Base-by-base conservation (phyloP, 2,329 filamentous ascomycete genomes). In the Ophioceras dolichostomum region DNA sequence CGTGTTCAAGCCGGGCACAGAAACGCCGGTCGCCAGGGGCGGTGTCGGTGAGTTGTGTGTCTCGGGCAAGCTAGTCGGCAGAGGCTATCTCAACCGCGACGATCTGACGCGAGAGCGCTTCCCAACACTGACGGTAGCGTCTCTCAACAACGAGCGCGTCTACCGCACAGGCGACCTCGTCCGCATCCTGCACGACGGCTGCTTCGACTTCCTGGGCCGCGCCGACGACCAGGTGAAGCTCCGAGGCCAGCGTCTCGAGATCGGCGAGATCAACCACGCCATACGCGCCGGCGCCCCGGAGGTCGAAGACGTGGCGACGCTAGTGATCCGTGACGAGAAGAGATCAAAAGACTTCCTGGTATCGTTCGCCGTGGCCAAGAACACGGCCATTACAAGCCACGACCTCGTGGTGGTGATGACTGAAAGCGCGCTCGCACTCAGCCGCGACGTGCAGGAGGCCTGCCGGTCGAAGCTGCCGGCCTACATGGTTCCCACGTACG, bases 221-320 rank as follows among this genome's bases (percentile, higher is more conserved):
- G 82, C 81, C 5, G 89, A 96, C 51, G 86, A 94, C 39, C 88
- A 96, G 57, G 79, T 94, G 43, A 96, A 96, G 54, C 68, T 95
- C 3, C 76, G 89, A 10, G 88, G 88, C 0, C 88, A 95, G 54
- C 70, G 88, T 12, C 68, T 96, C 1, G 89, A 96, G 50, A 81
- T 94, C 42, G 83, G 81, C 1, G 88, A 96, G 60, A 94, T 95
- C 55, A 91, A 94, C 47, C 79, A 88, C 34, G 74, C 82, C 8
- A 85, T 94, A 47, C 77, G 76, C 33, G 64, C 70, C 16, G 71
- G 72, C 0, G 66, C 74, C 0, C 43, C 55, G 0, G 61, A 61
- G 1, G 59, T 91, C 8, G 63, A 70, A 12, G 84, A 94, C 46
- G 77, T 84, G 0, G 76, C 77, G 3, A 93, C 87, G 0, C 61